Evolutionary conservation across 345 rosid genomes (phyloP).

Genomic region (Gossypium longicalyx): DNA sequence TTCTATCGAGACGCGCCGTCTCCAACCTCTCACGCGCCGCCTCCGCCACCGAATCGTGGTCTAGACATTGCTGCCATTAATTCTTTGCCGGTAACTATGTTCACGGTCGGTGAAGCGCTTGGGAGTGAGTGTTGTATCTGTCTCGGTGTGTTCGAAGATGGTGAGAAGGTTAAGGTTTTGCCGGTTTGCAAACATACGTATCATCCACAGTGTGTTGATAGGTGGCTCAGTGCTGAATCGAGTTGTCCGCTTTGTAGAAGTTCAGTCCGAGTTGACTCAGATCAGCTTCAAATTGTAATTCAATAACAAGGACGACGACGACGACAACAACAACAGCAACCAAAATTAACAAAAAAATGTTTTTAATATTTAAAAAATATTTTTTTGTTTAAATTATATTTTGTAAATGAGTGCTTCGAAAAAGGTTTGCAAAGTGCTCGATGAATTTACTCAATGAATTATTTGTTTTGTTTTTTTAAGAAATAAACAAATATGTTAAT

Average conservation of each 20-base stretch:
- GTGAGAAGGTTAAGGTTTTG: conserved; percentile 62
- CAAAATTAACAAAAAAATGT: too few relatives aligned
- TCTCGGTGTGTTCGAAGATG: conserved; percentile 59
- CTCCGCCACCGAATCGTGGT: conserved; percentile 15
- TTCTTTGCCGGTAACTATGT: conserved; percentile 23
- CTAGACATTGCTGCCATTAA: conserved; percentile 23
- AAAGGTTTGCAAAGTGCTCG: background rate
- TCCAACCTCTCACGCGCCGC: background rate
- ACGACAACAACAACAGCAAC: background rate
- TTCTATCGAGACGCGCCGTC: background rate
- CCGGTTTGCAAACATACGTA: conserved; percentile 57
- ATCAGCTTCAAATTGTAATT: conserved; percentile 7
- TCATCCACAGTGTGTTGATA: conserved; percentile 66
- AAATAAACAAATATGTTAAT: background rate
- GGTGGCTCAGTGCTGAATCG: conserved; percentile 57
- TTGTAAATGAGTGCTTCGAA: too few relatives aligned
- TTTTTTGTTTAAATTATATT: too few relatives aligned
- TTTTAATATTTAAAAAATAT: too few relatives aligned
- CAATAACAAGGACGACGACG: background rate
- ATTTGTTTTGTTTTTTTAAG: background rate
- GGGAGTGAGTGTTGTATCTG: conserved; percentile 63
- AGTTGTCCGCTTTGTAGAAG: conserved; percentile 75
- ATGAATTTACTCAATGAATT: background rate
- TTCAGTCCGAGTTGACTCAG: conserved; percentile 30
- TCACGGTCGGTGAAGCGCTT: background rate